Evolutionary conservation across 805 yeast species (phyloP).

Genomic region (Candida saitoana): DNA sequence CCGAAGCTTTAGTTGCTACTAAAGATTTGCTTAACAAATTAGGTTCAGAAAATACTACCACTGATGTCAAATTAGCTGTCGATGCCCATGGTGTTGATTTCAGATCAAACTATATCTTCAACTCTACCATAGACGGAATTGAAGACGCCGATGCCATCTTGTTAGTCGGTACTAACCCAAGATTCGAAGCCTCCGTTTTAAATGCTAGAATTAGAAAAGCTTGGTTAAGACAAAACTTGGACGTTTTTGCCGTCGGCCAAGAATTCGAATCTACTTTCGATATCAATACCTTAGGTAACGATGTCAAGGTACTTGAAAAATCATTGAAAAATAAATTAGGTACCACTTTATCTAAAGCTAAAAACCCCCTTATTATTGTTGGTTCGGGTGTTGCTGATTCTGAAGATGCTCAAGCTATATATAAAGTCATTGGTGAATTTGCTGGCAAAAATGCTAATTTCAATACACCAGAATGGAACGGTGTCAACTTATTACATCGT

Average conservation of each 20-base stretch:
- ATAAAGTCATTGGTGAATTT: constrained; percentile 57
- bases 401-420: constrained; percentile 58
- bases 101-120: constrained; percentile 76
- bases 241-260: constrained; percentile 72
- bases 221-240: constrained; percentile 67
- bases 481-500: constrained; percentile 74
- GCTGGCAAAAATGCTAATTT: constrained; percentile 53
- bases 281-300: constrained; percentile 58
- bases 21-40: constrained; percentile 74
- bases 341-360: constrained; percentile 58
- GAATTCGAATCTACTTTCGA: constrained; percentile 73
- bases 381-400: constrained; percentile 78
- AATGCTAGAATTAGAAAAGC: constrained; percentile 79
- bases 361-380: constrained; percentile 71
- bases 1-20: constrained; percentile 75
- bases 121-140: constrained; percentile 72
- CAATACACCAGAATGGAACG: constrained; percentile 74
- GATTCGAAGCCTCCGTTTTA: constrained; percentile 86
- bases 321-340: constrained; percentile 72
- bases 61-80: constrained; percentile 60
- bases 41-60: constrained; percentile 76
- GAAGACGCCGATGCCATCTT: constrained; percentile 80
- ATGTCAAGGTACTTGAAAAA: constrained; percentile 49
- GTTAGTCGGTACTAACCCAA: constrained; percentile 81
- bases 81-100: constrained; percentile 65